Evolutionary conservation across 192 early-diverging fungal genomes (phyloP), one percentile per base, ranked within the genome.

Genomic region (Coemansia sp.): DNA sequence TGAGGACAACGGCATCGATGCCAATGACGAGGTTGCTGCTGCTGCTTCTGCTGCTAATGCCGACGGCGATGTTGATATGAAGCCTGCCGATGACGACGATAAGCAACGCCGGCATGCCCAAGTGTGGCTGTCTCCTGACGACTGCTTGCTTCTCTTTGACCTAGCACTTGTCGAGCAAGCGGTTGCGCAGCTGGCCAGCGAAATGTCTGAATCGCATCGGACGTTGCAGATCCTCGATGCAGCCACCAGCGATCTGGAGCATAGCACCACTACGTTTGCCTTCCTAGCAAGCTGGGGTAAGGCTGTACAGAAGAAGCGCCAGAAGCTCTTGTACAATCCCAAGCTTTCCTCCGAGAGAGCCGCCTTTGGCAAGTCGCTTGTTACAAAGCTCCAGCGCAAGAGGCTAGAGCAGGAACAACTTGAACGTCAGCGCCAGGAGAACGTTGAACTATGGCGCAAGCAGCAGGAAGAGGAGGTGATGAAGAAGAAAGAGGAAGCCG

Each of bases 81-180:
- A 59, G 15, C 21, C 57, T 36, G 33, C 30, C 2, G 62, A 35
- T 4, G 44, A 21, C 43, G 61, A 59, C 10, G 35, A 35, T 45
- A 36, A 43, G 23, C 20, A 36, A 1, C 60, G 68, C 18, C 67
- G 62, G 26, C 63, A 64, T 10, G 41, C 35, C 11, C 58, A 18
- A 0, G 55, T 53, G 2, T 52, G 51, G 30, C 33, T 79, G 35
- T 58, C 69, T 2, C 66, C 88, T 0, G 87, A 78, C 12, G 88
- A 92, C 72, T 83, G 83, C 51, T 74, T 86, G 2, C 68, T 86
- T 10, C 74, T 88, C 14, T 90, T 87, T 52, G 88, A 92, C 62
- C 77, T 94, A 66, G 95, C 94, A 2, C 69, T 98, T 18, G 85
- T 95, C 26, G 90, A 94, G 73, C 94, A 95, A 64, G 86, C 89